phyloP scores from a whole-genome alignment of 2,329 filamentous ascomycete genomes.

The Mycocentrospora acerina region DNA sequence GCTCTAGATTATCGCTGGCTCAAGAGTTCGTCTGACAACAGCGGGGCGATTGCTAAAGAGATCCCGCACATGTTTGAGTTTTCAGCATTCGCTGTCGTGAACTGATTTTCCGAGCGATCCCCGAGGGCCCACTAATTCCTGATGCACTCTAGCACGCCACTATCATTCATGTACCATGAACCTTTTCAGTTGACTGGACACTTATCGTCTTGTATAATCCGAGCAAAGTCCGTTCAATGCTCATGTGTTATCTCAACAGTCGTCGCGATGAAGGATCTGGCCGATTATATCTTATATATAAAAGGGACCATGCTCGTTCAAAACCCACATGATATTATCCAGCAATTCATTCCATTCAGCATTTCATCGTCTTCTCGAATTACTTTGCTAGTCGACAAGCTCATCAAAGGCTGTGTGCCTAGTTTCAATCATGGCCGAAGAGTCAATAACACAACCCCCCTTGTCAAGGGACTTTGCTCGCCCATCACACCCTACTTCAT shows the following conservation, averaged over 20 bases:
- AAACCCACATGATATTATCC: conserved; percentile 5
- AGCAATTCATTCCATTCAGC: conserved; percentile 1
- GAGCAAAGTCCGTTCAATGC: conserved; percentile 15
- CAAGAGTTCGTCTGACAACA: too few species aligned
- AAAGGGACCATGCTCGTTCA: not conserved
- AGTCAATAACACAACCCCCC: conserved; percentile 12
- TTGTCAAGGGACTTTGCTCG: conserved; percentile 16
- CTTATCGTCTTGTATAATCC: conserved; percentile 7
- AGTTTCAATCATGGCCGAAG: conserved; percentile 15
- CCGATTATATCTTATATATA: conserved; percentile 6
- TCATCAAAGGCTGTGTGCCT: too few species aligned
- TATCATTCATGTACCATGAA: not conserved
- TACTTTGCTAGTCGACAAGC: too few species aligned
- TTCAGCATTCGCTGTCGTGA: too few species aligned
- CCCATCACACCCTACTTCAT: conserved; percentile 3
- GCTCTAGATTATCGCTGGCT: too few species aligned
- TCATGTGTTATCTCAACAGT: too few species aligned
- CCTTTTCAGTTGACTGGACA: conserved; percentile 1
- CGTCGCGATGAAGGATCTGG: conserved; percentile 8
- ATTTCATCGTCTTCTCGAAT: conserved; percentile 2
- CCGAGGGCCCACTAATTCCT: too few species aligned
- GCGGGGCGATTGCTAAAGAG: too few species aligned
- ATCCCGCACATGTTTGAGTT: too few species aligned
- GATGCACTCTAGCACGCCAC: too few species aligned
- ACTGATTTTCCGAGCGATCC: too few species aligned